Base-by-base conservation (phyloP, 352 stramenopile species). In the Phytophthora foliorum region DNA sequence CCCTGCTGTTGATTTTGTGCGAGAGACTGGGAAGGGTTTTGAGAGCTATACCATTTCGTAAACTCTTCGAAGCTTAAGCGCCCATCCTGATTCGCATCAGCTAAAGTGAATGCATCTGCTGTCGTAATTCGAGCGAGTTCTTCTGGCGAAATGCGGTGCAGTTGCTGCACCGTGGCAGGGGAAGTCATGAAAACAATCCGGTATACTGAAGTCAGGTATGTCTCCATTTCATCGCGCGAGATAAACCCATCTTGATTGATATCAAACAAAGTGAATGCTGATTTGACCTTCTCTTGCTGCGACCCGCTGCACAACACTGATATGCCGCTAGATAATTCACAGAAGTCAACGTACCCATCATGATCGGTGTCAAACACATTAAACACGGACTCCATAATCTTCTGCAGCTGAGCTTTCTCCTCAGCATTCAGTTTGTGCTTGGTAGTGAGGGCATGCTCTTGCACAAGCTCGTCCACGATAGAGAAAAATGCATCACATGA, bases 221-320 rank as follows among this genome's bases (percentile, higher is more conserved):
- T 96, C 67, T 92, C 81, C 80, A 97, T 94, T 65, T 97, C 90
- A 42, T 91, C 76, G 8, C 67, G 65, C 10, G 84, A 88, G 54
- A 97, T 94, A 60, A 84, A 95, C 0, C 89, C 88, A 36, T 97
- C 90, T 61, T 92, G 82, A 56, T 97, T 92, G 58, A 96, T 82
- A 59, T 97, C 91, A 64, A 96, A 97, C 11, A 97, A 71, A 31
- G 78, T 82, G 49, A 97, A 97, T 3, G 89, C 87, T 2, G 88
- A 81, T 29, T 86, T 80, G 11, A 95, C 80, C 67, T 96, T 96
- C 29, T 97, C 89, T 49, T 90, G 70, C 44, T 95, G 86, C 0
- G 81, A 86, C 4, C 91, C 91, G 4, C 76, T 81, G 62, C 88
- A 96, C 21, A 96, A 82, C 5, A 97, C 74, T 1, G 87, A 94